Percentiles rank a stretch among this genome's conserved stretches.
These are phyloP conservation scores for Melanopsichium pennsylvanicum DNA, from an alignment of 1,284 basidiomycete genomes.

Conservation along the genomic window DNA sequence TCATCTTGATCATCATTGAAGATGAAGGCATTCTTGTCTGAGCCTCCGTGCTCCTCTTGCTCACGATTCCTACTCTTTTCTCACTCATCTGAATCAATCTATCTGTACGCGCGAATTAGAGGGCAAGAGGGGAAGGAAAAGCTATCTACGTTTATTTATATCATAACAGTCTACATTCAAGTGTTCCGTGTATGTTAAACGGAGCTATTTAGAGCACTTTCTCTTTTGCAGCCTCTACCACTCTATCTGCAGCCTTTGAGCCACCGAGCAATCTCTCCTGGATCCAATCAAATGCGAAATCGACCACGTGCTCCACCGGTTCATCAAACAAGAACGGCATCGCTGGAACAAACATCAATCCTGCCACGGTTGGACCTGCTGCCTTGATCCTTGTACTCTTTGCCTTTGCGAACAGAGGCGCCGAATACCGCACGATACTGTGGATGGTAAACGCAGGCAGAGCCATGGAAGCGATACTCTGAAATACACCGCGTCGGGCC, in stretches of 20 bases:
- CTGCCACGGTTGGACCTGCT: constrained; percentile 83
- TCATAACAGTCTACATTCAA: too few relatives aligned
- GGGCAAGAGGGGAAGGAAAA: too few relatives aligned
- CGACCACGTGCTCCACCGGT: constrained; percentile 69
- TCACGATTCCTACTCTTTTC: too few relatives aligned
- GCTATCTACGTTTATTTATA: too few relatives aligned
- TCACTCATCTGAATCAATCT: too few relatives aligned
- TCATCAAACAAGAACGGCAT: constrained; percentile 59
- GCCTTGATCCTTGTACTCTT: constrained; percentile 73
- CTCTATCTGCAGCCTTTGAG: constrained; percentile 17
- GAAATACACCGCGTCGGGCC: constrained; percentile 59
- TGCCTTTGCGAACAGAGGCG: constrained; percentile 76
- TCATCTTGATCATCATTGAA: background rate
- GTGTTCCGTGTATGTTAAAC: too few relatives aligned
- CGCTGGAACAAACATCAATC: constrained; percentile 67
- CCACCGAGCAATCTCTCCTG: constrained; percentile 32
- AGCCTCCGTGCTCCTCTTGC: too few relatives aligned
- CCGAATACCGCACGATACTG: constrained; percentile 71
- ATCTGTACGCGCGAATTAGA: too few relatives aligned
- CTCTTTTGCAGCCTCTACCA: constrained; percentile 31
- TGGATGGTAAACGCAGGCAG: constrained; percentile 63
- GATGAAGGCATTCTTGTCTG: background rate
- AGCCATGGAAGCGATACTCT: constrained; percentile 60
- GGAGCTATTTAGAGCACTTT: constrained; percentile 18
- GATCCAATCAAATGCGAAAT: constrained; percentile 69